phyloP scores from a whole-genome alignment of 176 grass and related monocot species.

The Metroxylon sagu region DNA sequence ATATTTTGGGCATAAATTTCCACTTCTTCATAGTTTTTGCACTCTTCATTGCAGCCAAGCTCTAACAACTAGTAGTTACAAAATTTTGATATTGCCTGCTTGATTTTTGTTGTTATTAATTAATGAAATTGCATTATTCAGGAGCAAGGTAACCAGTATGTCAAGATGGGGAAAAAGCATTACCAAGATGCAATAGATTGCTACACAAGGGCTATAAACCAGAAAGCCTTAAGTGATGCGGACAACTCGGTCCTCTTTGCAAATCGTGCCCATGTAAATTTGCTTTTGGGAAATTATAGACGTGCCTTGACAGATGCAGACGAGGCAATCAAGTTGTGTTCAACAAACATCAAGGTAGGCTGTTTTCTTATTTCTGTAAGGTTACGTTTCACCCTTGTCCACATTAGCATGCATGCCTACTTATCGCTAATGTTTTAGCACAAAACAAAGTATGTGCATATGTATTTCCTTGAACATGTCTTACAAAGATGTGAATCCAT shows the following conservation, averaged over 20 bases:
- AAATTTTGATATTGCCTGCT: too few relatives aligned
- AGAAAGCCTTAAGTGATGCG: slow-evolving; percentile 36
- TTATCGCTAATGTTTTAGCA: too few relatives aligned
- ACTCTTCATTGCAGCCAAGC: too few relatives aligned
- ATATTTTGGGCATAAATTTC: too few relatives aligned
- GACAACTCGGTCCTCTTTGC: slow-evolving; percentile 78
- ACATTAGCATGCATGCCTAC: too few relatives aligned
- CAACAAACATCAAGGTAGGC: slow-evolving; percentile 67
- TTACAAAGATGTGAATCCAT: too few relatives aligned
- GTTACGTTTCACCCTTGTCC: too few relatives aligned
- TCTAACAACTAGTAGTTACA: too few relatives aligned
- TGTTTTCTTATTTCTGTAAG: slow-evolving; percentile 1
- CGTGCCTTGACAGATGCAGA: slow-evolving; percentile 55
- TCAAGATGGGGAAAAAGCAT: slow-evolving; percentile 71
- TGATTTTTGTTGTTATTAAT: slow-evolving; percentile 1
- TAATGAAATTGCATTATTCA: slow-evolving; percentile 24
- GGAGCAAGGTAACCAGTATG: slow-evolving; percentile 71
- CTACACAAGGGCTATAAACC: slow-evolving; percentile 85
- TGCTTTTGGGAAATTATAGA: slow-evolving; percentile 78
- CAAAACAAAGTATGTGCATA: too few relatives aligned
- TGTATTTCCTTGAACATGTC: too few relatives aligned
- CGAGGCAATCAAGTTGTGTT: slow-evolving; percentile 49
- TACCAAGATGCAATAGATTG: slow-evolving; percentile 68
- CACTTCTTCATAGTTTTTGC: too few relatives aligned
- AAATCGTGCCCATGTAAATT: slow-evolving; percentile 77